Percentiles rank a stretch among this genome's conserved stretches.
Conservation (phyloP, 495 filamentous ascomycete genomes). For the Immersiella caudata region DNA sequence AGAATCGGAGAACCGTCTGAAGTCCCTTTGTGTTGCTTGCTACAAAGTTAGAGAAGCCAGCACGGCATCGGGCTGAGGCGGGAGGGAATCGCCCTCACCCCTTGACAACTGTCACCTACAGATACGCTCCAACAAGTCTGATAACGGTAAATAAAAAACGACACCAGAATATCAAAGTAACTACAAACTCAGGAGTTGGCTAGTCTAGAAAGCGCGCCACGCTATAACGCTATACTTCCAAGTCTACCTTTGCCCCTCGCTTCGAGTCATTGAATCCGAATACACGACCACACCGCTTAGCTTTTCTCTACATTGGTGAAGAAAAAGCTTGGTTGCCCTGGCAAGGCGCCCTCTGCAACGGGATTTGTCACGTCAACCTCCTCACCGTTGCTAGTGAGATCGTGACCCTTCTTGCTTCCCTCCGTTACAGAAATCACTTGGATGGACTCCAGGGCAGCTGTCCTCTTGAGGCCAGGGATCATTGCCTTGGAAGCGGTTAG, state of each 20-base stretch:
- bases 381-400: conserved; percentile 49
- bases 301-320: conserved; percentile 69
- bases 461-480: conserved; percentile 55
- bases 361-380: conserved; percentile 61
- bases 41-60: too few species aligned
- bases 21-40: too few species aligned
- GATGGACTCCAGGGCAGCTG: conserved; percentile 64
- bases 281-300: not conserved
- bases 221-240: not conserved
- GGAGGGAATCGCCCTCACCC: too few species aligned
- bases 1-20: not conserved
- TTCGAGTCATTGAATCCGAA: not conserved
- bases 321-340: conserved; percentile 75
- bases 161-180: too few species aligned
- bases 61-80: too few species aligned
- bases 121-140: too few species aligned
- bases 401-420: conserved; percentile 65
- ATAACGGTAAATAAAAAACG: too few species aligned
- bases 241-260: not conserved
- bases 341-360: conserved; percentile 68
- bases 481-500: conserved; percentile 35
- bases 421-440: conserved; percentile 69
- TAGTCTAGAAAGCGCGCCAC: not conserved
- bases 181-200: not conserved
- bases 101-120: too few species aligned